Percentiles rank a stretch among this genome's conserved stretches.
Conservation (phyloP, 345 rosid species). For the Euphorbia tirucalli region DNA sequence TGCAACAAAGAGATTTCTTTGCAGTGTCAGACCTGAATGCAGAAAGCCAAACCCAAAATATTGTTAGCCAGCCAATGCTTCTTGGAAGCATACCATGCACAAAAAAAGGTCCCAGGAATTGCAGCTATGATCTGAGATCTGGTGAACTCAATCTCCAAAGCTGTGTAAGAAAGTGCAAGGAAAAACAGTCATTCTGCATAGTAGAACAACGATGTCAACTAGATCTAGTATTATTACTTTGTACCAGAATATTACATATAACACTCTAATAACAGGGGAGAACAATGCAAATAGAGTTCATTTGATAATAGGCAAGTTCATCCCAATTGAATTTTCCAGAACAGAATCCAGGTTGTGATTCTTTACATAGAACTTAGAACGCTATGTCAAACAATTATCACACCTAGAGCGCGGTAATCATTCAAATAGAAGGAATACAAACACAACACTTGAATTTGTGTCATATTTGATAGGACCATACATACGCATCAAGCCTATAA, state of each 20-base stretch:
- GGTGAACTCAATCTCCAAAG: constrained; percentile 94
- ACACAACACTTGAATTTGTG: neutral
- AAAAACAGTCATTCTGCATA: constrained; percentile 43
- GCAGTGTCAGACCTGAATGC: constrained; percentile 79
- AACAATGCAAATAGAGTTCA: neutral
- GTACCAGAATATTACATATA: neutral
- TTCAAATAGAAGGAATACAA: neutral
- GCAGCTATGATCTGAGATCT: constrained; percentile 90
- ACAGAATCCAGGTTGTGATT: neutral
- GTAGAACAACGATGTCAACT: constrained; percentile 35
- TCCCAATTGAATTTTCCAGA: neutral
- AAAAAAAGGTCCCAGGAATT: constrained; percentile 93
- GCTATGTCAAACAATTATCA: neutral
- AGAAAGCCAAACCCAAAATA: constrained; percentile 87
- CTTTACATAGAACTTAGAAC: neutral
- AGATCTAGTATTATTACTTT: constrained; percentile 25
- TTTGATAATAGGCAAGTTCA: neutral
- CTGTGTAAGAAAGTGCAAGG: constrained; percentile 52
- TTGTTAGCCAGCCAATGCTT: constrained; percentile 99
- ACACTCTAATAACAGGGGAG: neutral
- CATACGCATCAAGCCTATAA: neutral
- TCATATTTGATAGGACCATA: neutral
- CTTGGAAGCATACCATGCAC: constrained; percentile 96
- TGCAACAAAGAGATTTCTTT: constrained; percentile 1
- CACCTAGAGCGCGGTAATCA: neutral